These are phyloP conservation scores for Thermomucor indicae-seudaticae DNA, from an alignment of 371 early-diverging fungal genomes.

Conservation along the genomic window DNA sequence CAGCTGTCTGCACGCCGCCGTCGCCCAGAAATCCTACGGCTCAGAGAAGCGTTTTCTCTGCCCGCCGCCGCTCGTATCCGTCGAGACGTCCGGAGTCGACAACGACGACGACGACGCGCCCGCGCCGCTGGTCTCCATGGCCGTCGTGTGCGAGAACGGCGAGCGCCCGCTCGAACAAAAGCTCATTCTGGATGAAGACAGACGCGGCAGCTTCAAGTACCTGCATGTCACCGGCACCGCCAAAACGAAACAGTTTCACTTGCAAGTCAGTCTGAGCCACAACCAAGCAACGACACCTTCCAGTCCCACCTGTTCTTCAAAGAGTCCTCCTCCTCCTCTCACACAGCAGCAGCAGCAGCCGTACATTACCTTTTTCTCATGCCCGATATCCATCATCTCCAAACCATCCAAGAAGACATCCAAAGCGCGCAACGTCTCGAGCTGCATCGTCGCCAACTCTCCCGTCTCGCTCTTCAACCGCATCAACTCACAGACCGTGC, in stretches of 20 bases:
- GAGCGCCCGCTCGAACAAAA: constrained; percentile 51
- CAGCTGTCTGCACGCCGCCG: constrained; percentile 63
- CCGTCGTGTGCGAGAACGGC: constrained; percentile 49
- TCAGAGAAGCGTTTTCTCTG: constrained; percentile 85
- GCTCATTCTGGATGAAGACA: constrained; percentile 50
- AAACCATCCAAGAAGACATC: constrained; percentile 87
- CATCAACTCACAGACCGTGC: constrained; percentile 86
- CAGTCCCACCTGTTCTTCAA: constrained; percentile 56
- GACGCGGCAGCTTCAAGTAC: constrained; percentile 58
- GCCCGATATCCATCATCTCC: constrained; percentile 76
- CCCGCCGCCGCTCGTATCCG: constrained; percentile 78
- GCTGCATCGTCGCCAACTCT: constrained; percentile 69
- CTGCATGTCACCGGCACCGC: constrained; percentile 76
- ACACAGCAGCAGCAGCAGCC: constrained; percentile 14
- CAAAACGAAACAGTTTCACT: constrained; percentile 75
- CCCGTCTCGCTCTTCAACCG: constrained; percentile 74
- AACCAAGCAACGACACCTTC: constrained; percentile 38
- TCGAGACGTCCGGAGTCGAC: constrained; percentile 20
- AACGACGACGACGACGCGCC: constrained; percentile 17
- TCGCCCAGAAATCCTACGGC: constrained; percentile 89
- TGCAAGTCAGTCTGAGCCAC: constrained; percentile 42
- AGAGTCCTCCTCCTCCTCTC: constrained; percentile 60
- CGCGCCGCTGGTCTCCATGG: constrained; percentile 51
- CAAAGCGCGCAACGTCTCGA: constrained; percentile 72
- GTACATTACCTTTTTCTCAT: constrained; percentile 62